Evolutionary conservation across 306 rosid genomes (phyloP), one percentile per base, ranked within the genome.

Genomic region (Castanopsis chinensis): DNA sequence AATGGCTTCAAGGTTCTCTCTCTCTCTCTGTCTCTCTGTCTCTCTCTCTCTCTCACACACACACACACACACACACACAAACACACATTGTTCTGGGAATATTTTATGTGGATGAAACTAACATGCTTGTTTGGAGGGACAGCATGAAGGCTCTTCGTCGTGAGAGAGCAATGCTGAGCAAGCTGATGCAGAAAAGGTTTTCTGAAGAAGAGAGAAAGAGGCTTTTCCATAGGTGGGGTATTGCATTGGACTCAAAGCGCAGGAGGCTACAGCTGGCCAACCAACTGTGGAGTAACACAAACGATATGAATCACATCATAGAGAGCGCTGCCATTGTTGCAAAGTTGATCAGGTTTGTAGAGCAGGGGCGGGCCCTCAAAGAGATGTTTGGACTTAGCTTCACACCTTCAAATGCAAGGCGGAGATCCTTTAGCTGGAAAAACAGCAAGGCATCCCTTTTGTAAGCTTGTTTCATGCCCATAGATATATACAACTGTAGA

Each of bases 361-460:
- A 95, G 83, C 88, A 85, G 78, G 99, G 97, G 15, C 87, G 83
- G 71, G 92, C 91, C 63, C 87, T 93, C 11, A 95, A 90, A 89
- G 99, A 91, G 88, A 95, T 93, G 96, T 93, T 93, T 79, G 99
- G 99, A 21, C 94, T 95, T 45, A 95, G 97, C 85, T 95, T 89
- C 81, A 83, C 96, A 13, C 92, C 94, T 28, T 83, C 88, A 12
- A 84, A 79, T 60, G 32, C 88, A 6, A 85, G 69, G 61, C 80
- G 97, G 8, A 89, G 93, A 80, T 86, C 90, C 37, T 86, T 69
- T 71, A 82, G 87, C 71, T 95, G 98, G 98, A 90, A 65, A 87
- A 91, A 73, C 83, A 89, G 86, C 79, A 79, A 72, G 82, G 70
- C 85, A 8, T 85, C 96, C 33, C 89, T 88, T 68, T 61, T 71